These are phyloP conservation scores for Pleurotus sapidus DNA, from an alignment of 768 basidiomycete genomes.

Conservation along the genomic window DNA sequence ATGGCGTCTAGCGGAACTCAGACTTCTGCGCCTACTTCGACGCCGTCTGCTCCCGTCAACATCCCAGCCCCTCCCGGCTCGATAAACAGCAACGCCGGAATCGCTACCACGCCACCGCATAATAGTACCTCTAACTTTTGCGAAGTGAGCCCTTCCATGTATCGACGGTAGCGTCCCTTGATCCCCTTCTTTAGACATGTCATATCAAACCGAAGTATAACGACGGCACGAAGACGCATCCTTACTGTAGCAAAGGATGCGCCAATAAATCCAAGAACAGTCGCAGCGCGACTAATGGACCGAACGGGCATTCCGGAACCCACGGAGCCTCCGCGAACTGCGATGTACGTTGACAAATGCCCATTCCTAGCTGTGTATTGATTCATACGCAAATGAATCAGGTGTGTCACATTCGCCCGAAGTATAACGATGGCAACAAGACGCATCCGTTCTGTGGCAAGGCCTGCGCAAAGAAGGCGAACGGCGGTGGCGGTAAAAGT, in stretches of 20 bases:
- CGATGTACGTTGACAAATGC: not conserved
- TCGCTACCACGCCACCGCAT: conserved; percentile 21
- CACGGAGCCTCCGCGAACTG: conserved; percentile 6
- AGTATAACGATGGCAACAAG: conserved; percentile 53
- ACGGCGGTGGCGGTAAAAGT: conserved; percentile 7
- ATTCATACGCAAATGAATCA: conserved; percentile 18
- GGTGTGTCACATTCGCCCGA: conserved; percentile 61
- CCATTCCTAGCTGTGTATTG: not conserved
- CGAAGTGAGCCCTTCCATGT: conserved; percentile 37
- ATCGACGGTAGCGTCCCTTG: conserved; percentile 6
- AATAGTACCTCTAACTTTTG: conserved; percentile 38
- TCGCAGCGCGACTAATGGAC: conserved; percentile 9
- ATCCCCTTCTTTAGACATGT: conserved; percentile 39
- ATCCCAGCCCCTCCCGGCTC: not conserved
- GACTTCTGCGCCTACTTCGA: conserved; percentile 13
- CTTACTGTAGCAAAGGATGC: conserved; percentile 59
- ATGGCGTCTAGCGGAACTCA: not conserved
- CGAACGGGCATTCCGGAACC: conserved; percentile 15
- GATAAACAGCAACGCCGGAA: conserved; percentile 11
- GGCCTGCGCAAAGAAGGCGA: conserved; percentile 53
- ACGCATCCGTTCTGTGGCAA: conserved; percentile 65
- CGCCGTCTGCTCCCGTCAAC: conserved; percentile 17
- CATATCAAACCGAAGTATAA: conserved; percentile 52
- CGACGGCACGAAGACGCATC: conserved; percentile 54
- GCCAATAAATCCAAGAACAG: conserved; percentile 38